phyloP scores from a whole-genome alignment of 1,284 basidiomycete genomes.

The Ganoderma meredithae region DNA sequence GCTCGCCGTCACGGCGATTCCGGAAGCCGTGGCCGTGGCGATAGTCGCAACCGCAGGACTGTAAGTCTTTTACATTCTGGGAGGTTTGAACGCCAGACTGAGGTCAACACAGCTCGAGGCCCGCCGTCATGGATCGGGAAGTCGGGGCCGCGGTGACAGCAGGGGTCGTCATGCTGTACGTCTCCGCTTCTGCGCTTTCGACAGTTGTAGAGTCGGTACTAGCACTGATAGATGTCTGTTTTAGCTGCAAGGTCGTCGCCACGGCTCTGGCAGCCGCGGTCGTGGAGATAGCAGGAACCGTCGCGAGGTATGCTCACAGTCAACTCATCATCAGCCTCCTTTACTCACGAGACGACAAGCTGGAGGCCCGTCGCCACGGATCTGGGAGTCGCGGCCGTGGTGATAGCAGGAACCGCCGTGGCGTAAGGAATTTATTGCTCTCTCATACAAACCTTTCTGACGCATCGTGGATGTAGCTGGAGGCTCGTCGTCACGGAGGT shows the following conservation, averaged over 20 bases:
- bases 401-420: conserved; percentile 20
- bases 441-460: background rate
- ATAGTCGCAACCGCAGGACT: conserved; percentile 17
- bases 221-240: background rate
- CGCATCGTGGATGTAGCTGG: conserved; percentile 9
- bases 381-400: conserved; percentile 23
- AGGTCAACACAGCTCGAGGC: conserved; percentile 11
- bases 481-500: conserved; percentile 25
- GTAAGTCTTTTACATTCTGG: background rate
- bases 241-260: conserved; percentile 20
- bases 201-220: background rate
- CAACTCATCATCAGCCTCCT: background rate
- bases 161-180: conserved; percentile 1
- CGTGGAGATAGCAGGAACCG: conserved; percentile 25
- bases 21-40: conserved; percentile 24
- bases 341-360: conserved; percentile 1
- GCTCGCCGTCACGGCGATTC: conserved; percentile 22
- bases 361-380: conserved; percentile 23
- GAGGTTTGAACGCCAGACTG: background rate
- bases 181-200: background rate
- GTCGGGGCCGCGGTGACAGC: conserved; percentile 16
- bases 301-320: conserved; percentile 11
- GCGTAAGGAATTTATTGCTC: conserved; percentile 1
- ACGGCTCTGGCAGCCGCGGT: conserved; percentile 20
- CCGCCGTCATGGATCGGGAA: conserved; percentile 23